A percentile compares a stretch with the other conserved stretches of the same genome.
phyloP scores from a whole-genome alignment of 345 rosid genomes.

The Populus alba region DNA sequence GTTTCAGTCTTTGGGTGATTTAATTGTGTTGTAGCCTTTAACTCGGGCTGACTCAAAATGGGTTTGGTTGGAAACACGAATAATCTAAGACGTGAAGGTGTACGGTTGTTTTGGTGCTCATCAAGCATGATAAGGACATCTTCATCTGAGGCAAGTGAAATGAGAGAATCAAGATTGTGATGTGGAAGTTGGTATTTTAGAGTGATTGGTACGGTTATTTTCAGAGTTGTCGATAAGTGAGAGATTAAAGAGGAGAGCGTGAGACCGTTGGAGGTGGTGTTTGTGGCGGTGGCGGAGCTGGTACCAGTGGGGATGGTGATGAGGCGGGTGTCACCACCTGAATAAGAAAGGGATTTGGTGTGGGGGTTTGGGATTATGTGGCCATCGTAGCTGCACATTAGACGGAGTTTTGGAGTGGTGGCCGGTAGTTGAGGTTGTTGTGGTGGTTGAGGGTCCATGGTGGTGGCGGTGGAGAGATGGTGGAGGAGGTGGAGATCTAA shows the following conservation, averaged over 20 bases:
- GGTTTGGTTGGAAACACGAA: conserved; percentile 31
- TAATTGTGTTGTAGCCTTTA: conserved; percentile 14
- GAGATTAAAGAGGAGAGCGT: conserved; percentile 34
- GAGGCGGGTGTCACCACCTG: conserved; percentile 57
- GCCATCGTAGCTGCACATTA: conserved; percentile 89
- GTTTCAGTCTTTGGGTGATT: conserved; percentile 69
- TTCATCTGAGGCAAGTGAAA: conserved; percentile 44
- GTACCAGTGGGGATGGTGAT: conserved; percentile 27
- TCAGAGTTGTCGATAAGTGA: conserved; percentile 38
- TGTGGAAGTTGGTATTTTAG: conserved; percentile 53
- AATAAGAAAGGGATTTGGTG: conserved; percentile 45
- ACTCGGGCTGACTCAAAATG: conserved; percentile 2
- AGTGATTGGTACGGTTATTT: conserved; percentile 26
- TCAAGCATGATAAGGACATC: conserved; percentile 46
- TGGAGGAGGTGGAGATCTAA: background rate
- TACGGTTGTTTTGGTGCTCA: conserved; percentile 31
- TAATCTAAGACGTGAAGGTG: conserved; percentile 36
- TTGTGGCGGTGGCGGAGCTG: background rate
- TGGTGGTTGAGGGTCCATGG: background rate
- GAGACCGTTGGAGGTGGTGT: conserved; percentile 13
- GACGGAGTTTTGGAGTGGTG: conserved; percentile 41
- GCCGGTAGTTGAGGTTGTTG: conserved; percentile 1
- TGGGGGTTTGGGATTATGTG: conserved; percentile 47
- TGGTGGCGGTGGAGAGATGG: background rate
- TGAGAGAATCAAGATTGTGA: conserved; percentile 49